phyloP scores from a whole-genome alignment of 371 early-diverging fungal genomes.

The Mortierella sp. region DNA sequence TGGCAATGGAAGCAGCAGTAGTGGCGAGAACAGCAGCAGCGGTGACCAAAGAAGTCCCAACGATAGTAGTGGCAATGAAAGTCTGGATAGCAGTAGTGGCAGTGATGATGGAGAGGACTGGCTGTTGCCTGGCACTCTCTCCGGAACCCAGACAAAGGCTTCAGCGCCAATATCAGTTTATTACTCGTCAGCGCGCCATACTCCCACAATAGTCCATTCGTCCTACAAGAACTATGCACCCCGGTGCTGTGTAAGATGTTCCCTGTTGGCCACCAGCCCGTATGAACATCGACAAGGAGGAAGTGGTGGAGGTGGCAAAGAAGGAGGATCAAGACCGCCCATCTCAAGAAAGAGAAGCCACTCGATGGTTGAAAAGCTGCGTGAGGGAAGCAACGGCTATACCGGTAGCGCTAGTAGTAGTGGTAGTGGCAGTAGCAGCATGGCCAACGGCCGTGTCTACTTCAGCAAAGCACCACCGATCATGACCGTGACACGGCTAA shows the following conservation, averaged over 20 bases:
- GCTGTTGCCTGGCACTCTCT: neutral
- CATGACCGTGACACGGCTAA: slow-evolving; percentile 35
- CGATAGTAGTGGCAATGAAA: slow-evolving; percentile 18
- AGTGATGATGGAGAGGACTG: slow-evolving; percentile 28
- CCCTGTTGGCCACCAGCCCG: slow-evolving; percentile 21
- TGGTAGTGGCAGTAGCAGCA: neutral
- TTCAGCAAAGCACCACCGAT: slow-evolving; percentile 4
- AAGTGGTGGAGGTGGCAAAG: too few relatives aligned
- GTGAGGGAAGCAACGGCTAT: too few relatives aligned
- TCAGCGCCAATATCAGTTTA: neutral
- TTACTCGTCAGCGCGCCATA: neutral
- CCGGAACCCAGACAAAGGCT: too few relatives aligned
- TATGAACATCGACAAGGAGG: slow-evolving; percentile 9
- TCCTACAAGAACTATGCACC: neutral
- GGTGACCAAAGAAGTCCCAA: slow-evolving; percentile 6
- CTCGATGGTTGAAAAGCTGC: slow-evolving; percentile 14
- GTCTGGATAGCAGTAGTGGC: slow-evolving; percentile 17
- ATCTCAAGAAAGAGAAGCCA: slow-evolving; percentile 22
- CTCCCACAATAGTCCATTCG: neutral
- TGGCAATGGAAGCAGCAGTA: slow-evolving; percentile 12
- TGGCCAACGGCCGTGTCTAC: neutral
- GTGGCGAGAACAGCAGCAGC: slow-evolving; percentile 1
- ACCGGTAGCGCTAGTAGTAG: neutral
- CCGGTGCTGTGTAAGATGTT: slow-evolving; percentile 19
- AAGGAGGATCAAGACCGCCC: neutral